Base-by-base conservation (phyloP, 2,329 filamentous ascomycete species). In the Xylariomycetidae sp. region DNA sequence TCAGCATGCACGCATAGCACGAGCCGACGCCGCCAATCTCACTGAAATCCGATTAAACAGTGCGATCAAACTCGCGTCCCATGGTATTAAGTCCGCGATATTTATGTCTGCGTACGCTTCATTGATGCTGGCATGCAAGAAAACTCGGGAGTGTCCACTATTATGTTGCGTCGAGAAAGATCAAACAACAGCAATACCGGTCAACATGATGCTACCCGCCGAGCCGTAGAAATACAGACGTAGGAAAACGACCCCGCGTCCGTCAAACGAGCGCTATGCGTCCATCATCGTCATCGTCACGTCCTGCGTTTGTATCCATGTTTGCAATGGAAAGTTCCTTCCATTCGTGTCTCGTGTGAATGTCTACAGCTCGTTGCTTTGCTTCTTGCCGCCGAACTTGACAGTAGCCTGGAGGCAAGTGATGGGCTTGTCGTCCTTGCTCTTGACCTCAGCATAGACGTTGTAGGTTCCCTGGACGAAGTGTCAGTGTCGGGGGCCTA, bases 351-450 rank as follows among this genome's bases (percentile, higher is more conserved):
- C 15, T 30, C 16, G 7, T 7, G 8, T 4, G 16, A 13, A 18
- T n/a, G n/a, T n/a, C n/a, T n/a, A n/a, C n/a, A n/a, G 19, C 5
- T 31, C 34, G 5, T 22, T 19, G 4, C 28, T 16, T 28, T 57
- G 56, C 38, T 64, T 62, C 38, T 60, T 58, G 47, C 61, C 59
- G 35, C 61, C 64, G 56, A 92, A 90, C 27, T 62, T 56, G 38
- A 92, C 77, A 6, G 68, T 74, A 15, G 88, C 88, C 35, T 82
- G 81, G 54, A 98, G 70, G 64, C 92, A 98, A 39, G 89, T 94
- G 44, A 98, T 83, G 54, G 78, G 79, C 44, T 79, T 68, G 37
- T 75, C 70, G 32, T 93, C 79, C 40, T 68, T 71, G 47, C 76
- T 87, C 62, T 77, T 82, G 30, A 93, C 90, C 56, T 96, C 85